Evolutionary conservation across 768 basidiomycete species (phyloP).

Genomic region (Amanita molliuscula): DNA sequence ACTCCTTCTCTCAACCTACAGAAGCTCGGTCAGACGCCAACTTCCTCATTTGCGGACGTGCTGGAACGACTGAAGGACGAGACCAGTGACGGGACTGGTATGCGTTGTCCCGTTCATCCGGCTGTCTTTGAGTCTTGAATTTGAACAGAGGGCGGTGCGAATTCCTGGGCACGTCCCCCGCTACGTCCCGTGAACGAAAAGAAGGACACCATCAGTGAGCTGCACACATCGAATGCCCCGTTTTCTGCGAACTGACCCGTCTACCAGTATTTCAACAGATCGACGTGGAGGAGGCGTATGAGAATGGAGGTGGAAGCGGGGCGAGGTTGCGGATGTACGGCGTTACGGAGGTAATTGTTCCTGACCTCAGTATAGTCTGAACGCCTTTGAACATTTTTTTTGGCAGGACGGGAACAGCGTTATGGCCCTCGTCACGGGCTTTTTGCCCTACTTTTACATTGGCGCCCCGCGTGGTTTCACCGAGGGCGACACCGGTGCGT

Average conservation of each 20-base stretch:
- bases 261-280: constrained; percentile 88
- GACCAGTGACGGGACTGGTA: constrained; percentile 32
- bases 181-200: constrained; percentile 45
- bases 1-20: constrained; percentile 30
- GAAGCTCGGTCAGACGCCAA: constrained; percentile 23
- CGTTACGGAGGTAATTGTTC: constrained; percentile 77
- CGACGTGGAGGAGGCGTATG: constrained; percentile 64
- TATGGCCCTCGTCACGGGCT: constrained; percentile 70
- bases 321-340: constrained; percentile 71
- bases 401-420: constrained; percentile 79
- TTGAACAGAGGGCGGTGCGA: constrained; percentile 71
- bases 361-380: background rate
- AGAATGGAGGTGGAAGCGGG: constrained; percentile 28
- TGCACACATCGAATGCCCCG: background rate
- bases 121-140: background rate
- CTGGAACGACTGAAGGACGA: constrained; percentile 53
- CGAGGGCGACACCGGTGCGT: constrained; percentile 51
- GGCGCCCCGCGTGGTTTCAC: constrained; percentile 78
- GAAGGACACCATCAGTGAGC: constrained; percentile 59
- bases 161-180: constrained; percentile 60
- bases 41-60: constrained; percentile 53
- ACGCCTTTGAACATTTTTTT: background rate
- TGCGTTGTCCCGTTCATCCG: constrained; percentile 11
- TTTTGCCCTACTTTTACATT: constrained; percentile 91
- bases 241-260: background rate